Percentiles rank a stretch among this genome's conserved stretches.
Conservation (phyloP, 495 filamentous ascomycete species). For the Talaromyces trachyspermus region DNA sequence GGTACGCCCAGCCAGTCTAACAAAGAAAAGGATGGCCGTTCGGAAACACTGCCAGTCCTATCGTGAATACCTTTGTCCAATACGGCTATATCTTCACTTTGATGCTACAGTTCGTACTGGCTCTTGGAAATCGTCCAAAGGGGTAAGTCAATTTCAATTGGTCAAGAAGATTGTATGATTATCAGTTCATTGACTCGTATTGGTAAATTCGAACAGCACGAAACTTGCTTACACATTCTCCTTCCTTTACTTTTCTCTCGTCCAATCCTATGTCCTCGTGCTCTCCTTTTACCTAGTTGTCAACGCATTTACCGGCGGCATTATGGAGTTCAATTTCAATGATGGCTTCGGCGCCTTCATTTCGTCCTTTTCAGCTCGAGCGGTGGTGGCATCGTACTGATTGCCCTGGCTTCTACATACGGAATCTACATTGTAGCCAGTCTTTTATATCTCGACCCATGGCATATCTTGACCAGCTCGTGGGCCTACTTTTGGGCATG, state of each 20-base stretch:
- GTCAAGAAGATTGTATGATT: not conserved
- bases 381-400: slow-evolving; percentile 77
- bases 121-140: slow-evolving; percentile 92
- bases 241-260: slow-evolving; percentile 75
- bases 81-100: slow-evolving; percentile 87
- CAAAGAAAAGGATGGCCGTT: slow-evolving; percentile 57
- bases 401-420: slow-evolving; percentile 88
- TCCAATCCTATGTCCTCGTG: slow-evolving; percentile 86
- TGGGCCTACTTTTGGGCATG: slow-evolving; percentile 84
- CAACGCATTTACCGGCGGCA: slow-evolving; percentile 57
- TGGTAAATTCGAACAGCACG: slow-evolving; percentile 40
- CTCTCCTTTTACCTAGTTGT: slow-evolving; percentile 83
- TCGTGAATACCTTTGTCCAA: slow-evolving; percentile 85
- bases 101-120: slow-evolving; percentile 90
- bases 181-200: not conserved
- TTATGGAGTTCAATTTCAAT: slow-evolving; percentile 47
- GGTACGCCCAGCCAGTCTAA: slow-evolving; percentile 54
- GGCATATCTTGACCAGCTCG: slow-evolving; percentile 99
- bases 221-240: slow-evolving; percentile 84
- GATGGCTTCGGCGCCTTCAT: slow-evolving; percentile 47
- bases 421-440: slow-evolving; percentile 97
- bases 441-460: slow-evolving; percentile 97
- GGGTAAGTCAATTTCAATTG: slow-evolving; percentile 40
- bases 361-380: slow-evolving; percentile 71
- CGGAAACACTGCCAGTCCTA: slow-evolving; percentile 70